phyloP scores from a whole-genome alignment of 116 monocot species.

The Zostera marina region DNA sequence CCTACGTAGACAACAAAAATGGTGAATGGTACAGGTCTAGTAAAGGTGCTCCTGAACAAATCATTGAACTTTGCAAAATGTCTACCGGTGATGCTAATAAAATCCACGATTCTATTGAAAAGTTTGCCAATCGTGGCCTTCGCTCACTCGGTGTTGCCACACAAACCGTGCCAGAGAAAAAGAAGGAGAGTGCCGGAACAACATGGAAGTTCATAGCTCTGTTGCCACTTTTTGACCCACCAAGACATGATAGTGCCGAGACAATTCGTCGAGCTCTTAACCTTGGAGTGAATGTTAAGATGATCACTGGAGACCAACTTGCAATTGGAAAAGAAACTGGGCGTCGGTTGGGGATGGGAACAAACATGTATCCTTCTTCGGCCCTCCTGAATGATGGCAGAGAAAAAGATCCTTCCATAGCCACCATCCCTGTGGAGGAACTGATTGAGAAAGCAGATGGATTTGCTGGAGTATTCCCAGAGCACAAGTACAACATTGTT shows the following conservation, averaged over 20 bases:
- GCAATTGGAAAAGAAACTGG: conserved; percentile 74
- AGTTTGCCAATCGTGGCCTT: conserved; percentile 10
- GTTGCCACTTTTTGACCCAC: conserved; percentile 11
- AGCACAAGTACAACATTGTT: conserved; percentile 49
- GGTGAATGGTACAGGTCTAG: conserved; percentile 15
- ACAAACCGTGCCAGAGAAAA: conserved; percentile 8
- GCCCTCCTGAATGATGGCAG: conserved; percentile 19
- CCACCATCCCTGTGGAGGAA: conserved; percentile 8
- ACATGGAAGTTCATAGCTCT: conserved; percentile 12
- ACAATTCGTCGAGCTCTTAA: conserved; percentile 10
- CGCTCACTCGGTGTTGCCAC: conserved; percentile 9
- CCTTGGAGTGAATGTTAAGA: conserved; percentile 16
- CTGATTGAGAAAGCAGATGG: conserved; percentile 14
- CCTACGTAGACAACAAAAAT: conserved; percentile 7
- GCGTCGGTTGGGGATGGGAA: conserved; percentile 61
- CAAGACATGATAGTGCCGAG: conserved; percentile 13
- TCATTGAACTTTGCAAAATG: conserved; percentile 11
- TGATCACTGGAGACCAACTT: conserved; percentile 43
- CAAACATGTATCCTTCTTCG: conserved; percentile 63
- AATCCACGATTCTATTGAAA: conserved; percentile 2
- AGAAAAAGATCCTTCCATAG: conserved; percentile 5
- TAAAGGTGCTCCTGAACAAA: conserved; percentile 19
- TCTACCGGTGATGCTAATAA: not conserved
- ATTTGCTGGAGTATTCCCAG: conserved; percentile 13
- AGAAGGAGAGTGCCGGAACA: conserved; percentile 4